Evolutionary conservation across 2,329 filamentous ascomycete species (phyloP).

Genomic region (Alternaria sp.): DNA sequence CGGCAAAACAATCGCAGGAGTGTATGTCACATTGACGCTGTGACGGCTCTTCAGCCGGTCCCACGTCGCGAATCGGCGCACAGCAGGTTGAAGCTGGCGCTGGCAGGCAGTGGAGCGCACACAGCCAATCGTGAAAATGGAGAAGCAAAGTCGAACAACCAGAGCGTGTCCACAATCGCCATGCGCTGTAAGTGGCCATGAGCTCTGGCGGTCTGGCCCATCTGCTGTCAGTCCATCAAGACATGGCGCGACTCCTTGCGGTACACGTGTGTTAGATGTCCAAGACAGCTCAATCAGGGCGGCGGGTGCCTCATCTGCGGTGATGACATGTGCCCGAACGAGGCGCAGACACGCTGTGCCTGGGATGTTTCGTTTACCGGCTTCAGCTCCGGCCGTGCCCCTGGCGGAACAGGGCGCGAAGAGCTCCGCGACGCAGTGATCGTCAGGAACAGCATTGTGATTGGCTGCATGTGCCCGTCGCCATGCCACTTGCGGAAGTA

Average conservation of each 20-base stretch:
- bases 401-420: conserved; percentile 22
- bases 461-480: conserved; percentile 30
- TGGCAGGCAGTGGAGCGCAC: conserved; percentile 28
- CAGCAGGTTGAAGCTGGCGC: conserved; percentile 33
- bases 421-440: conserved; percentile 42
- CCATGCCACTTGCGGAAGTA: conserved; percentile 33
- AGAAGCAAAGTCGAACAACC: conserved; percentile 25
- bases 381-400: conserved; percentile 32
- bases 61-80: conserved; percentile 31
- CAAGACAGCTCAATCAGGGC: conserved; percentile 7
- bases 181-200: conserved; percentile 14
- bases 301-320: conserved; percentile 12
- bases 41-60: conserved; percentile 24
- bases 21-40: conserved; percentile 33
- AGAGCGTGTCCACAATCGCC: conserved; percentile 15
- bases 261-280: conserved; percentile 25
- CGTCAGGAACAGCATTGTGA: conserved; percentile 28
- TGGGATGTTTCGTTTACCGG: conserved; percentile 31
- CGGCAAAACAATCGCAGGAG: conserved; percentile 15
- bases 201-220: conserved; percentile 8
- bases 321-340: conserved; percentile 17
- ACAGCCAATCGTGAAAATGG: conserved; percentile 26
- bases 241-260: conserved; percentile 14
- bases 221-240: conserved; percentile 7
- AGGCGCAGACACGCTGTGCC: conserved; percentile 26